These are phyloP conservation scores for Thermoascus crustaceus DNA, from an alignment of 2,329 filamentous ascomycete species.

Conservation along the genomic window DNA sequence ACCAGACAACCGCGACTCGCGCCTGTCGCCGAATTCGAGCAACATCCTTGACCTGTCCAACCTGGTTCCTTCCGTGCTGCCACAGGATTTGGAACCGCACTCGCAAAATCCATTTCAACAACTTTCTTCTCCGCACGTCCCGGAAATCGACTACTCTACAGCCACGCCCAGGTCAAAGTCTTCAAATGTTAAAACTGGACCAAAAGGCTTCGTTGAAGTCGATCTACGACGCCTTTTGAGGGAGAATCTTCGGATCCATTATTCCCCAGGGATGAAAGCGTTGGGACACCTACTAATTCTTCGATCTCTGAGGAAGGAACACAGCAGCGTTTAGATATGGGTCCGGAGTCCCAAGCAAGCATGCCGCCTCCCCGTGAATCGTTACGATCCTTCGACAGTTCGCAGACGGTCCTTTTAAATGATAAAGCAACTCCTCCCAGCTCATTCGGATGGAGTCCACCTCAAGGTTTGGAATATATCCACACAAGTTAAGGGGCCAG, in stretches of 20 bases:
- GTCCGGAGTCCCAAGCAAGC: background rate
- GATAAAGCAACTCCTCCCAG: background rate
- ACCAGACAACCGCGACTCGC: no score
- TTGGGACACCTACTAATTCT: background rate
- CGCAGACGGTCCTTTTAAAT: background rate
- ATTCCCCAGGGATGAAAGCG: background rate
- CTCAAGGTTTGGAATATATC: background rate
- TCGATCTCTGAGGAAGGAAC: background rate
- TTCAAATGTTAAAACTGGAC: background rate
- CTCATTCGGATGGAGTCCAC: background rate
- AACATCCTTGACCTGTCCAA: no score
- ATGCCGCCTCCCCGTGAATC: background rate
- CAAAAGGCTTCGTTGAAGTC: background rate
- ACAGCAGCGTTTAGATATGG: background rate
- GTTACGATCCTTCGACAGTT: no score
- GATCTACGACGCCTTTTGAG: no score
- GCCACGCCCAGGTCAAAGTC: background rate
- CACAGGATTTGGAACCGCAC: no score
- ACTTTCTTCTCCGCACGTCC: background rate
- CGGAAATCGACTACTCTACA: background rate
- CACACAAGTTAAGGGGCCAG: background rate
- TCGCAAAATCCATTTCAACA: no score
- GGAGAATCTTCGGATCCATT: no score
- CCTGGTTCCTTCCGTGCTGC: no score
- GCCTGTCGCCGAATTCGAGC: no score